phyloP scores from a whole-genome alignment of 2,329 filamentous ascomycete species.

The Colletotrichum lentis region DNA sequence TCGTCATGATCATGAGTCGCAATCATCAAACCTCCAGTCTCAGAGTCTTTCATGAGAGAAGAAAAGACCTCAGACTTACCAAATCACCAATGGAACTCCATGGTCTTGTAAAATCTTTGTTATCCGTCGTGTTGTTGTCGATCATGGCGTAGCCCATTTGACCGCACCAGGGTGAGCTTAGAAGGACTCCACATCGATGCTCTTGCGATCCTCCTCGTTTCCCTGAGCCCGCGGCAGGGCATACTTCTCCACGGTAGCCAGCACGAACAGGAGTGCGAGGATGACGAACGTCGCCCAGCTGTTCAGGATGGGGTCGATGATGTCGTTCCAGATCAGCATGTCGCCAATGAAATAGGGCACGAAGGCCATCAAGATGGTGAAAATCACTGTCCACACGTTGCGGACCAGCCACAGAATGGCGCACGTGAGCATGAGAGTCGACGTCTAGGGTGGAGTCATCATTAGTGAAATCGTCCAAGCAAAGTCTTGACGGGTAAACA shows the following conservation, averaged over 20 bases:
- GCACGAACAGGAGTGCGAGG: slow-evolving; percentile 41
- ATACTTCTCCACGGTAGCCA: slow-evolving; percentile 42
- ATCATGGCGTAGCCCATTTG: not conserved
- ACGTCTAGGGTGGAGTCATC: not conserved
- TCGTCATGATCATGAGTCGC: not conserved
- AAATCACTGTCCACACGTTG: not conserved
- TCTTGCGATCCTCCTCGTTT: slow-evolving; percentile 29
- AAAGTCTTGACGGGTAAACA: slow-evolving; percentile 27
- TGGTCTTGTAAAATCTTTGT: too few relatives aligned
- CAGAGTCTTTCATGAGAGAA: not conserved
- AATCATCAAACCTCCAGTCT: not conserved
- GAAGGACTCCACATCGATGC: slow-evolving; percentile 30
- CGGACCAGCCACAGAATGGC: not conserved
- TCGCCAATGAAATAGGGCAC: accelerated
- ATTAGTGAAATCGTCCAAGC: not conserved
- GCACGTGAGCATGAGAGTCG: not conserved
- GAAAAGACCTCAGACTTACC: not conserved
- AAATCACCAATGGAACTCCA: too few relatives aligned
- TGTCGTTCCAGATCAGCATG: slow-evolving; percentile 19
- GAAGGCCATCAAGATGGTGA: not conserved
- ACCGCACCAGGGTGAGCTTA: not conserved
- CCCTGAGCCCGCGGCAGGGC: slow-evolving; percentile 42
- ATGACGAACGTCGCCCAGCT: slow-evolving; percentile 43
- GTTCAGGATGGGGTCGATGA: slow-evolving; percentile 42
- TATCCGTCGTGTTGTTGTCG: too few relatives aligned